A percentile compares a stretch with the other conserved stretches of the same genome.
phyloP scores from a whole-genome alignment of 2,329 filamentous ascomycete genomes.

The Aspergillus fumigatiaffinis region DNA sequence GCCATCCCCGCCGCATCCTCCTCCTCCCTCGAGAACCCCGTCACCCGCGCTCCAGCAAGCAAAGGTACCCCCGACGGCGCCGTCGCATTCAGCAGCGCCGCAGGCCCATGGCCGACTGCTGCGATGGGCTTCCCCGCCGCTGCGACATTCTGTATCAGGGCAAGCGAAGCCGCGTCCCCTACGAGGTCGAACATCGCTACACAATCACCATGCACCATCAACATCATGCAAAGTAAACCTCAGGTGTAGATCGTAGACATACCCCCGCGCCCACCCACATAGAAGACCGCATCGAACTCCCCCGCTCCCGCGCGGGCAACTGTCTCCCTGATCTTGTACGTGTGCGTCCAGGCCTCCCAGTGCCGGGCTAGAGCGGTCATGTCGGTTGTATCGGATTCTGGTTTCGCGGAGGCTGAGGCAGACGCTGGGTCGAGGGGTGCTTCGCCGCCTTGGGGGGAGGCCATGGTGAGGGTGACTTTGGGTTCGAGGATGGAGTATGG shows the following conservation, averaged over 20 bases:
- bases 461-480: conserved; percentile 51
- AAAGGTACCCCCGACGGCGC: conserved; percentile 41
- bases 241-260: neutral
- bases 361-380: conserved; percentile 51
- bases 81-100: conserved; percentile 44
- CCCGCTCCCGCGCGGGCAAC: conserved; percentile 49
- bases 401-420: conserved; percentile 52
- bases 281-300: conserved; percentile 60
- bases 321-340: conserved; percentile 52
- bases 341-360: conserved; percentile 58
- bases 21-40: conserved; percentile 48
- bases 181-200: conserved; percentile 48
- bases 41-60: conserved; percentile 40
- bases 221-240: neutral
- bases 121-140: conserved; percentile 44
- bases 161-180: conserved; percentile 34
- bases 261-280: conserved; percentile 53
- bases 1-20: conserved; percentile 41
- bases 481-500: conserved; percentile 54
- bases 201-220: neutral
- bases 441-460: conserved; percentile 56
- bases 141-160: conserved; percentile 46
- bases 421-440: conserved; percentile 57
- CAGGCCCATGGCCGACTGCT: conserved; percentile 48
- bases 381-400: conserved; percentile 35